Conservation (phyloP, 139 green algal genomes). For the Desmodesmus armatus region DNA sequence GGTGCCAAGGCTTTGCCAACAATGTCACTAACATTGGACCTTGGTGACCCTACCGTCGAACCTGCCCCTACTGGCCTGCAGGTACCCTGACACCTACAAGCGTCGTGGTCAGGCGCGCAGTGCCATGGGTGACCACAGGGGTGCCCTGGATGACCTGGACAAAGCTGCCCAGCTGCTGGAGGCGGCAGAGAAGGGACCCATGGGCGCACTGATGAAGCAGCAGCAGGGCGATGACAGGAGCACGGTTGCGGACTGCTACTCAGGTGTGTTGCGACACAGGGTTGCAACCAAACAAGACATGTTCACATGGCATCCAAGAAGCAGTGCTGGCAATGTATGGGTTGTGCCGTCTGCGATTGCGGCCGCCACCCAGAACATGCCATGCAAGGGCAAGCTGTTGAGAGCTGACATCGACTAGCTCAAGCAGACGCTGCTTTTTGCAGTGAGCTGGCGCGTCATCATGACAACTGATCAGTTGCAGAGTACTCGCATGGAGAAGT, state of each 20-base stretch:
- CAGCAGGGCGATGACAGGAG: not conserved
- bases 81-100: conserved; percentile 83
- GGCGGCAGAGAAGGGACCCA: not conserved
- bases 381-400: no score
- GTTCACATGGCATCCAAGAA: no score
- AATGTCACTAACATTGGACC: no score
- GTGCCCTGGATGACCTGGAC: conserved; percentile 53
- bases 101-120: conserved; percentile 81
- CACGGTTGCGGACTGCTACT: conserved; percentile 19
- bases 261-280: conserved; percentile 18
- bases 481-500: not conserved
- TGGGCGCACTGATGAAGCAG: no score
- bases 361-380: no score
- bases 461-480: not conserved
- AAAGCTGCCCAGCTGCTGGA: conserved; percentile 26
- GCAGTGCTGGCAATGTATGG: no score
- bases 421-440: not conserved
- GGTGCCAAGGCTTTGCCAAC: no score
- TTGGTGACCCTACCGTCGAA: not conserved
- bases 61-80: not conserved
- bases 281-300: no score
- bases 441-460: not conserved
- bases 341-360: no score
- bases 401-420: not conserved
- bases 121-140: conserved; percentile 71